Base-by-base conservation (phyloP, 306 rosid genomes). In the Medicago arabica region DNA sequence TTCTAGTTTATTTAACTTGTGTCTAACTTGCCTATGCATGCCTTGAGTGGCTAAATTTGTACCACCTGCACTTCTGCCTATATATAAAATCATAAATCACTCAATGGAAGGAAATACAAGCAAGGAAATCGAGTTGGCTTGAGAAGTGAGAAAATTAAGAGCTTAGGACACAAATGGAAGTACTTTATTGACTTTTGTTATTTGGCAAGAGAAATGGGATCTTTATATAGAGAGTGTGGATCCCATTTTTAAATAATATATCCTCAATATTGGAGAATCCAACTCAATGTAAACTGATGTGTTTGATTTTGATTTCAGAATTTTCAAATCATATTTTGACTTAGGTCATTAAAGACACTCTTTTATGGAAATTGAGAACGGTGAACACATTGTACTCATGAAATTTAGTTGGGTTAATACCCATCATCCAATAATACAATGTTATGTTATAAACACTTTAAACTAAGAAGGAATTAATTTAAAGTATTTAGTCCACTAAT, bases 201-300 rank as follows among this genome's bases (percentile, higher is more conserved):
- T 31, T 31, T 31, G 6, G 39, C 13, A 17, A 76, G 39, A 31
- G 31, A 31, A 25, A 9, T 60, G 19, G 53, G 76, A 19, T 16
- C 40, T 49, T 7, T 65, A 67, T 59, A 78, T 64, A 67, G 8
- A 54, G 11, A 64, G n/a, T 15, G 12, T 13, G 43, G 83, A 67
- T 63, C 75, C 55, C 14, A 21, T 53, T 71, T 31, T 81, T 19
- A 44, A 81, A 46, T 82, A 82, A 65, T n/a, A 70, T 81, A 81
- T 81, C 85, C 2, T 8, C 10, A 31, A 39, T n/a, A 62, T n/a
- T 53, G 34, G 31, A 64, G 75, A 76, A 76, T 82, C 78, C 67
- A 63, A 75, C 44, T 50, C 57, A 6, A 50, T 1, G n/a, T n/a
- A n/a, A n/a, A n/a, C n/a, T n/a, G n/a, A n/a, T n/a, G n/a, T 51